phyloP scores from a whole-genome alignment of 331 rosid species.

The Telfairia occidentalis region DNA sequence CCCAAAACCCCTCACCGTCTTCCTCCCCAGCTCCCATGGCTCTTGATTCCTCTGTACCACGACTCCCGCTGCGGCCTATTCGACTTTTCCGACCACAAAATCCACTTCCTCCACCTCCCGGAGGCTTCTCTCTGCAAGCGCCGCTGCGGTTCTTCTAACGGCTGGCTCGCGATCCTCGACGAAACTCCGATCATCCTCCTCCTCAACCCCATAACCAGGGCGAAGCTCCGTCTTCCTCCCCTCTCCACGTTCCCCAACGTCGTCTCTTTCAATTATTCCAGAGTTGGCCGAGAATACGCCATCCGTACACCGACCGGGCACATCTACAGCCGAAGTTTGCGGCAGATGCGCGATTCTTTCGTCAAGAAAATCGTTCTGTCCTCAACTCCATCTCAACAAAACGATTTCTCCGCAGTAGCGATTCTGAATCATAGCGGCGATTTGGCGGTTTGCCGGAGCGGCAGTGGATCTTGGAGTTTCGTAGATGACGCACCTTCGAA shows the following conservation, averaged over 20 bases:
- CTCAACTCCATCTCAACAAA: slow-evolving; percentile 17
- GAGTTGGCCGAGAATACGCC: slow-evolving; percentile 42
- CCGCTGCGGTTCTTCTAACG: slow-evolving; percentile 58
- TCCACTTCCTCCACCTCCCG: slow-evolving; percentile 44
- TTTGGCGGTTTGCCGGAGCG: slow-evolving; percentile 33
- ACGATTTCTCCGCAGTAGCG: slow-evolving; percentile 36
- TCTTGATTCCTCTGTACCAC: slow-evolving; percentile 37
- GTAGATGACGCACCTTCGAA: slow-evolving; percentile 17
- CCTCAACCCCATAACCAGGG: slow-evolving; percentile 44
- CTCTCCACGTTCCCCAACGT: slow-evolving; percentile 52
- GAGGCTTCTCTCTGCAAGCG: slow-evolving; percentile 35
- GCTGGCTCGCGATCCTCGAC: slow-evolving; percentile 49
- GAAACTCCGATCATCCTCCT: slow-evolving; percentile 44
- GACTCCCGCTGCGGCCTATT: slow-evolving; percentile 33
- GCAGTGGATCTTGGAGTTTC: slow-evolving; percentile 36
- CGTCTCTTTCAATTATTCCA: slow-evolving; percentile 28
- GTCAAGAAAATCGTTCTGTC: slow-evolving; percentile 45
- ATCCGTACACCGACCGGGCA: slow-evolving; percentile 23
- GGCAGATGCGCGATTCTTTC: slow-evolving; percentile 48
- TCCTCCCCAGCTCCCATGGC: slow-evolving; percentile 67
- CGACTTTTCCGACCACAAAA: slow-evolving; percentile 32
- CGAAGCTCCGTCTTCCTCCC: slow-evolving; percentile 39
- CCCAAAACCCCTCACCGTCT: slow-evolving; percentile 41
- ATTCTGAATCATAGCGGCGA: slow-evolving; percentile 28
- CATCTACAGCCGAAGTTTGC: slow-evolving; percentile 21